These are phyloP conservation scores for Globisporangium canariense DNA, from an alignment of 352 stramenopile species.

Conservation along the genomic window DNA sequence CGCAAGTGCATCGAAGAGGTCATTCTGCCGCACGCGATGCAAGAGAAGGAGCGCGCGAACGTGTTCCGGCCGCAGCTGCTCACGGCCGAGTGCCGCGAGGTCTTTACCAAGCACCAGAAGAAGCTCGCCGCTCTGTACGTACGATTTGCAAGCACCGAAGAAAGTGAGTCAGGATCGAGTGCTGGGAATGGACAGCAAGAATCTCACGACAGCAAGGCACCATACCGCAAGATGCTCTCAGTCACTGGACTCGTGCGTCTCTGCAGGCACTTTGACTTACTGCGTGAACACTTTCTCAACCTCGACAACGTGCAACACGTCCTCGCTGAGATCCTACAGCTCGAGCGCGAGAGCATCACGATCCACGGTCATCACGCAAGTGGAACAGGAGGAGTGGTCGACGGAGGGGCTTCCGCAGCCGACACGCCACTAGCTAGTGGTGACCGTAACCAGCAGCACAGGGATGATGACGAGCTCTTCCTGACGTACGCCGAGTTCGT, in stretches of 20 bases:
- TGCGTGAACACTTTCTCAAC: conserved; percentile 56
- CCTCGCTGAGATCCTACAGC: conserved; percentile 51
- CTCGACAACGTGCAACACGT: conserved; percentile 65
- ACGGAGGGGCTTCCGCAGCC: background rate
- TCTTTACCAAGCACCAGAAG: conserved; percentile 50
- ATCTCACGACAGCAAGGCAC: background rate
- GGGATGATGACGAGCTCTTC: conserved; percentile 29
- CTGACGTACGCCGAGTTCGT: conserved; percentile 63
- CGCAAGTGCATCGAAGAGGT: conserved; percentile 48
- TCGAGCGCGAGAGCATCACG: conserved; percentile 49
- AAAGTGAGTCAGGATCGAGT: background rate
- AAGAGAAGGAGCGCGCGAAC: conserved; percentile 42
- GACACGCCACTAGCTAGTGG: background rate
- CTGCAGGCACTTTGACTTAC: conserved; percentile 50
- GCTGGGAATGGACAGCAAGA: background rate
- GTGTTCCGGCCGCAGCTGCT: conserved; percentile 52
- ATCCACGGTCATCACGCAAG: conserved; percentile 5
- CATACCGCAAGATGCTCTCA: conserved; percentile 36
- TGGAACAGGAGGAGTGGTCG: background rate
- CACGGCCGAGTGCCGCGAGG: conserved; percentile 41
- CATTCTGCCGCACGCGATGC: conserved; percentile 51
- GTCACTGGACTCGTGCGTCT: conserved; percentile 40
- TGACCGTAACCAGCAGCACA: background rate
- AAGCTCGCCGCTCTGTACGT: conserved; percentile 39
- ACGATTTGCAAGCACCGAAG: conserved; percentile 26